A percentile compares a stretch with the other conserved stretches of the same genome.
Evolutionary conservation across 495 filamentous ascomycete genomes (phyloP).

Genomic region (Neurospora discreta): DNA sequence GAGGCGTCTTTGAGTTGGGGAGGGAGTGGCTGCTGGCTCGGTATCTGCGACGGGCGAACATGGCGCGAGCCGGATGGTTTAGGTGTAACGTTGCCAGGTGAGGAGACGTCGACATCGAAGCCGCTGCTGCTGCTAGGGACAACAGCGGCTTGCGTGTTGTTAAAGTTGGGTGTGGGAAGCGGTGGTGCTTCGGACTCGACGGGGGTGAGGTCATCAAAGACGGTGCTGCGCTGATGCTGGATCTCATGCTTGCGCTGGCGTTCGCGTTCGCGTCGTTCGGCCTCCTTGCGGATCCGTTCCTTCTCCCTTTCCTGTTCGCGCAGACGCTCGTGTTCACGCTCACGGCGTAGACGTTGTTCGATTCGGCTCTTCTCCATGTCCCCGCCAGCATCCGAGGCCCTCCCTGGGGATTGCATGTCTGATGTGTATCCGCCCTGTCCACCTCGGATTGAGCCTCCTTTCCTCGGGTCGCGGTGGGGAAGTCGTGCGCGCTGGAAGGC

Average conservation of each 20-base stretch:
- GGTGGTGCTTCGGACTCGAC: slow-evolving; percentile 7
- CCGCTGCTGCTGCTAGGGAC: slow-evolving; percentile 7
- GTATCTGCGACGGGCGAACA: background rate
- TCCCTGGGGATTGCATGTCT: slow-evolving; percentile 16
- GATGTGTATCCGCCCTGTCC: slow-evolving; percentile 9
- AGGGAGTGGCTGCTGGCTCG: slow-evolving; percentile 1
- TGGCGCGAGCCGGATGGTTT: background rate
- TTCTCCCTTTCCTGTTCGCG: slow-evolving; percentile 10
- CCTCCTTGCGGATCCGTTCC: slow-evolving; percentile 2
- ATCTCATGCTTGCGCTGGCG: slow-evolving; percentile 14
- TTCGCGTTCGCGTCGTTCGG: slow-evolving; percentile 5
- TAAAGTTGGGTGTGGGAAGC: slow-evolving; percentile 10
- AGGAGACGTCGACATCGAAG: slow-evolving; percentile 10
- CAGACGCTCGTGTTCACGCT: slow-evolving; percentile 14
- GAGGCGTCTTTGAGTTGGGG: slow-evolving; percentile 2
- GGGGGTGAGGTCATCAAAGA: slow-evolving; percentile 18
- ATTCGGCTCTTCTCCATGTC: slow-evolving; percentile 15
- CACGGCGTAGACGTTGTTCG: slow-evolving; percentile 15
- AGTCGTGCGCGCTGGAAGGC: slow-evolving; percentile 14
- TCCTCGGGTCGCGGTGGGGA: slow-evolving; percentile 13
- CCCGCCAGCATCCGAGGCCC: slow-evolving; percentile 10
- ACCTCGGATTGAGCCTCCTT: background rate
- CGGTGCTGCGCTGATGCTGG: slow-evolving; percentile 20
- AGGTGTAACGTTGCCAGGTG: background rate
- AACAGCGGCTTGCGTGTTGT: slow-evolving; percentile 22